These are phyloP conservation scores for Arthrocladium fulminans DNA, from an alignment of 2,329 filamentous ascomycete genomes.

Conservation along the genomic window DNA sequence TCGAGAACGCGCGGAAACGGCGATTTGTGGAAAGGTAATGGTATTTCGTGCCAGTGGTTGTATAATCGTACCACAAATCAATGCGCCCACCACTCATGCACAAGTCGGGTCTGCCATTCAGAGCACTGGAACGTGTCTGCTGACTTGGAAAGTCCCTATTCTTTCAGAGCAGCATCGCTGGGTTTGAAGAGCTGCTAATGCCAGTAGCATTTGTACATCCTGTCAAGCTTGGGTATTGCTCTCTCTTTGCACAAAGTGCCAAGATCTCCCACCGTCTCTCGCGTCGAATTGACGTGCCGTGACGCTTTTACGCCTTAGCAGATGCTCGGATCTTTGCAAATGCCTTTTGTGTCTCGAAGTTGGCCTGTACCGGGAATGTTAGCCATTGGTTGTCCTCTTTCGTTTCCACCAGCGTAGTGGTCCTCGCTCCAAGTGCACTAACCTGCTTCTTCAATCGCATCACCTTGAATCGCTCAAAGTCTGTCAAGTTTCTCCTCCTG, in stretches of 20 bases:
- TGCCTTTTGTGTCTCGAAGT: constrained; percentile 96
- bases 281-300: not conserved
- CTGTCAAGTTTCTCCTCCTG: constrained; percentile 82
- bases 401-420: not conserved
- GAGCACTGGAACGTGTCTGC: not conserved
- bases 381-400: not conserved
- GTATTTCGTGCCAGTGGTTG: constrained; percentile 2
- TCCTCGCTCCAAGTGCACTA: constrained; percentile 30
- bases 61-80: constrained; percentile 2
- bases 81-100: constrained; percentile 6
- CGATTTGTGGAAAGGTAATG: not conserved
- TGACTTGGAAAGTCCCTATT: not conserved
- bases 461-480: constrained; percentile 99
- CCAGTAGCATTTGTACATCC: not conserved
- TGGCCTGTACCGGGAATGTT: constrained; percentile 44
- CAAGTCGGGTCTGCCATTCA: not conserved
- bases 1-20: not conserved
- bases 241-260: not conserved
- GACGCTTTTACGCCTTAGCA: constrained; percentile 44
- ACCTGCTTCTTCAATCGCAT: constrained; percentile 99
- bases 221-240: constrained; percentile 1
- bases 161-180: not conserved
- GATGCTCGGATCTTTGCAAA: constrained; percentile 84
- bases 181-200: not conserved
- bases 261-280: not conserved